Evolutionary conservation across 2,329 filamentous ascomycete genomes (phyloP).

Genomic region (Chrysoporthe cubensis): DNA sequence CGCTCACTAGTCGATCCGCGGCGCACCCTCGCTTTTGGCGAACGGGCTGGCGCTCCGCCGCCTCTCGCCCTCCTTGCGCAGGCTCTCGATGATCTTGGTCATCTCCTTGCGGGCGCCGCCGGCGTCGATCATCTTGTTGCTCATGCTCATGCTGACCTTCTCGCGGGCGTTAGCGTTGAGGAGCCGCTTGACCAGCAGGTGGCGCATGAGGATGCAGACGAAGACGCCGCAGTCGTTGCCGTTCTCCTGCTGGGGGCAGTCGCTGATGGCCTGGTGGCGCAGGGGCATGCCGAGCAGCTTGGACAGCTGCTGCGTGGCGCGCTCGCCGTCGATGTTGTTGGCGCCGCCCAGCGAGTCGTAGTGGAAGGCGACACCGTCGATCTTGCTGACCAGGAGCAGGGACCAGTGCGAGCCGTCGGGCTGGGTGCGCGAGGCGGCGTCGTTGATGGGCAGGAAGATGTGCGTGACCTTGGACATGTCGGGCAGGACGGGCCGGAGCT

Average conservation of each 20-base stretch:
- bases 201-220: constrained; percentile 93
- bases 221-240: constrained; percentile 94
- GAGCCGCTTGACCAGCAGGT: constrained; percentile 84
- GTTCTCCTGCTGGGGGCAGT: constrained; percentile 90
- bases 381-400: constrained; percentile 82
- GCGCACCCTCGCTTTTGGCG: constrained; percentile 42
- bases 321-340: constrained; percentile 75
- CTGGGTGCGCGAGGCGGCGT: constrained; percentile 73
- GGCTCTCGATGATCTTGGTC: constrained; percentile 82
- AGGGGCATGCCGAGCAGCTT: constrained; percentile 68
- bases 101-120: constrained; percentile 85
- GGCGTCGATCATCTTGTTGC: constrained; percentile 81
- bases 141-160: constrained; percentile 95
- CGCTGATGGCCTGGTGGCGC: constrained; percentile 79
- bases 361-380: constrained; percentile 93
- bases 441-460: constrained; percentile 94
- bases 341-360: constrained; percentile 84
- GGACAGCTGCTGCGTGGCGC: constrained; percentile 70
- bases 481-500: constrained; percentile 71
- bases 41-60: constrained; percentile 54
- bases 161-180: constrained; percentile 77
- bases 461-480: constrained; percentile 82
- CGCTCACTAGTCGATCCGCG: constrained; percentile 47
- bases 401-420: constrained; percentile 98
- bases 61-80: constrained; percentile 85